Percentiles rank a stretch among this genome's conserved stretches.
Conservation (phyloP, 2,329 filamentous ascomycete genomes). For the Zymoseptoria pseudotritici region DNA sequence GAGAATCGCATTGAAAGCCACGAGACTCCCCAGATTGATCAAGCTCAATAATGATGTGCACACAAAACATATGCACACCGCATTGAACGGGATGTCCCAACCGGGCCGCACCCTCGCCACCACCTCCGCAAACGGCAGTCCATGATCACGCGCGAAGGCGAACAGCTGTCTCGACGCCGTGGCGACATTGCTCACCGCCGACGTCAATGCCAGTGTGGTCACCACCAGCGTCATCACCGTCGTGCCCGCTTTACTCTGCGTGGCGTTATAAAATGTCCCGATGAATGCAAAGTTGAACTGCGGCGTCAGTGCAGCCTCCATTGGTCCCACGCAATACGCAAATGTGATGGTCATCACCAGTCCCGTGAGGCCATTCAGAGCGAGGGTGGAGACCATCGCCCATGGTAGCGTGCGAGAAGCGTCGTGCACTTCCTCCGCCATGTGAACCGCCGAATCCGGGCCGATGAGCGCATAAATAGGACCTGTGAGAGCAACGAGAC, state of each 20-base stretch:
- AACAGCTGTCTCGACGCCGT: constrained; percentile 37
- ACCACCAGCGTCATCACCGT: constrained; percentile 30
- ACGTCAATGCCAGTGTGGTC: constrained; percentile 33
- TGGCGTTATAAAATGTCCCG: constrained; percentile 32
- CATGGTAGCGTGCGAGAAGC: constrained; percentile 28
- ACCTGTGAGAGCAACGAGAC: constrained; percentile 18
- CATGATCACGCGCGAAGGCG: constrained; percentile 38
- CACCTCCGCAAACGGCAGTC: constrained; percentile 32
- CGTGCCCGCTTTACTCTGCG: constrained; percentile 28
- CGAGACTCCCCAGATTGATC: constrained; percentile 31
- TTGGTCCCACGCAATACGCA: constrained; percentile 30
- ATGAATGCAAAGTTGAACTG: constrained; percentile 24
- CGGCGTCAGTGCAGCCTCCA: constrained; percentile 23
- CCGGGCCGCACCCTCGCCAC: constrained; percentile 18
- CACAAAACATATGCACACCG: constrained; percentile 19
- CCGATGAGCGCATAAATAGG: constrained; percentile 18
- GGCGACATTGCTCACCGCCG: constrained; percentile 32
- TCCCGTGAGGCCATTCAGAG: constrained; percentile 36
- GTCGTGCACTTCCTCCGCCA: constrained; percentile 27
- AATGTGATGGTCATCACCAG: constrained; percentile 37
- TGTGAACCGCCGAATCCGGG: constrained; percentile 18
- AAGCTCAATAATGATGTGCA: constrained; percentile 19
- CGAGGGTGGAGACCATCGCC: constrained; percentile 35
- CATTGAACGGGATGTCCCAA: constrained; percentile 23
- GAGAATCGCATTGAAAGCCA: constrained; percentile 39